Evolutionary conservation across 768 basidiomycete species (phyloP), one percentile per base, ranked within the genome.

Genomic region (Mycena alexandri): DNA sequence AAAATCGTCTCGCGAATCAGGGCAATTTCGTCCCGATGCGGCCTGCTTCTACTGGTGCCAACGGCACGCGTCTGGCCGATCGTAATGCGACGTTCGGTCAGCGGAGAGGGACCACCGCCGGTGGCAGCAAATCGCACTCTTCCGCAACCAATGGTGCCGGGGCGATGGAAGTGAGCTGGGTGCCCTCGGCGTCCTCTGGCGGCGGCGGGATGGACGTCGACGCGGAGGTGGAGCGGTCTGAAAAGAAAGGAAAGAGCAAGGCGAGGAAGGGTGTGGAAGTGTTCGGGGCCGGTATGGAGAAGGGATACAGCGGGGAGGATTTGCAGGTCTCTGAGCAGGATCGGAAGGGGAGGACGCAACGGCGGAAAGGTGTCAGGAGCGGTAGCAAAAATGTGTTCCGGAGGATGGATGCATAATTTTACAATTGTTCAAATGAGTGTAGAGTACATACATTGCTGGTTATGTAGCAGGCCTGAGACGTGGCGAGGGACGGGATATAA

Each of bases 231-330:
- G 79, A 76, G 71, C 64, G 76, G 63, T 47, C 61, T 44, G 74
- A 69, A 22, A 73, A 78, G 75, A 29, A 29, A 29, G 79, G 75
- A 55, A 80, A 77, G 71, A 73, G 79, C 73, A 75, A 78, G 73
- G 6, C 72, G 70, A 81, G 85, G 73, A 90, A 87, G 76, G 90
- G 89, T 29, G 87, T 90, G 47, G 94, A 96, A 78, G 79, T 79
- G 50, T 96, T 97, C 74, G 96, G 95, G 29, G 92, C 90, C 48
- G 95, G 96, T 24, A 82, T 99, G 89, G 95, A 98, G 83, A 90
- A 85, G 72, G 94, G 94, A 2, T 85, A 87, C 2, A 83, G 82
- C 53, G 87, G 86, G 44, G 77, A 80, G 12, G 80, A 67, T 25
- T 71, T 78, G 25, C 84, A 83, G 65, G 76, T 90, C 73, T 85